Evolutionary conservation across 768 basidiomycete genomes (phyloP).

Genomic region (Boletus barrowsii): DNA sequence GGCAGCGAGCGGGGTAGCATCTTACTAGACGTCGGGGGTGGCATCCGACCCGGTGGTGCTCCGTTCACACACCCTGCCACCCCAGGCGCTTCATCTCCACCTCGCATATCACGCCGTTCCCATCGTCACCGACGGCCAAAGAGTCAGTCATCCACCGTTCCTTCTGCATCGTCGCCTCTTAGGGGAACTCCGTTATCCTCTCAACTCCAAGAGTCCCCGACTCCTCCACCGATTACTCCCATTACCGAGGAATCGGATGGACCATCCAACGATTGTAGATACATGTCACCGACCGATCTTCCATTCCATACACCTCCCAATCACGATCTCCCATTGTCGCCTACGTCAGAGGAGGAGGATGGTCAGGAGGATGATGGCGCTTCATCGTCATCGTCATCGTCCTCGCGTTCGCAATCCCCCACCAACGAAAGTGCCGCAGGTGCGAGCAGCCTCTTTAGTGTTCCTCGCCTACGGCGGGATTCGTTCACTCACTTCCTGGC

Average conservation of each 20-base stretch:
- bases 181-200: conserved; percentile 47
- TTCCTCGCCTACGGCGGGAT: conserved; percentile 61
- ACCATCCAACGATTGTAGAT: conserved; percentile 48
- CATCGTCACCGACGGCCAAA: conserved; percentile 61
- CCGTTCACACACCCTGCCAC: conserved; percentile 29
- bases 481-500: conserved; percentile 67
- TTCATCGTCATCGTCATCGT: conserved; percentile 27
- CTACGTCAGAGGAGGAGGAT: conserved; percentile 18
- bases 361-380: conserved; percentile 24
- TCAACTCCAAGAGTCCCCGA: conserved; percentile 47
- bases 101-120: conserved; percentile 47
- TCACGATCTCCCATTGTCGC: conserved; percentile 47
- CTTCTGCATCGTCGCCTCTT: conserved; percentile 63
- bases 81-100: conserved; percentile 44
- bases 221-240: conserved; percentile 70
- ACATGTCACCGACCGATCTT: conserved; percentile 61
- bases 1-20: conserved; percentile 97
- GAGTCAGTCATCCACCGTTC: conserved; percentile 35
- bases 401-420: conserved; percentile 60
- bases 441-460: conserved; percentile 81
- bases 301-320: conserved; percentile 56
- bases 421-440: conserved; percentile 56
- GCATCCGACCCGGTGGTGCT: conserved; percentile 34
- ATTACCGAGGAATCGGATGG: conserved; percentile 65
- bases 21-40: conserved; percentile 78